Evolutionary conservation across 768 basidiomycete genomes (phyloP).

Genomic region (Mycena galericulata): DNA sequence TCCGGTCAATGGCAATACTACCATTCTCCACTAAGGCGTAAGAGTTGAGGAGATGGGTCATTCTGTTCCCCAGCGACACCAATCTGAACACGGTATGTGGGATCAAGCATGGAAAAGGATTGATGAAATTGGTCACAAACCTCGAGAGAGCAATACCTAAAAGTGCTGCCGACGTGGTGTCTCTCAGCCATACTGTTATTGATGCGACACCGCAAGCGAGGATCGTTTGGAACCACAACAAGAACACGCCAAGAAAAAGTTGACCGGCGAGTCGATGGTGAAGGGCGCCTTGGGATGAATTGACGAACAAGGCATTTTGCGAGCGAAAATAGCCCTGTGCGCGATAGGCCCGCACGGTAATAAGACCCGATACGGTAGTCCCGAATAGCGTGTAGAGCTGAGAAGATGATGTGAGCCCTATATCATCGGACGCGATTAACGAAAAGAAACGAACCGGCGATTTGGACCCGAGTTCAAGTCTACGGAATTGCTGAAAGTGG

Average conservation of each 20-base stretch:
- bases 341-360: too few relatives aligned
- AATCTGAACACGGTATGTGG: not conserved
- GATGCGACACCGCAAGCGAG: conserved; percentile 19
- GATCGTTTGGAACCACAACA: conserved; percentile 28
- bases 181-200: conserved; percentile 21
- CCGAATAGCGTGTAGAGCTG: conserved; percentile 30
- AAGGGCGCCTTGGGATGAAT: conserved; percentile 24
- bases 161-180: conserved; percentile 17
- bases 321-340: too few relatives aligned
- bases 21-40: conserved; percentile 27
- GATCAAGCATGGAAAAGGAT: not conserved
- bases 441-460: conserved; percentile 23
- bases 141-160: conserved; percentile 20
- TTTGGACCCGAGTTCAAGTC: conserved; percentile 22
- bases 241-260: conserved; percentile 24
- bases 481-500: conserved; percentile 24
- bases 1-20: conserved; percentile 20
- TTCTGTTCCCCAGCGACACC: conserved; percentile 6
- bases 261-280: conserved; percentile 23
- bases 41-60: conserved; percentile 8
- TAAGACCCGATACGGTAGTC: conserved; percentile 16
- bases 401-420: not conserved
- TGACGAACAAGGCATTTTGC: conserved; percentile 24
- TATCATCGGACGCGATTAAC: not conserved
- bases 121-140: not conserved